Conservation (phyloP, 2,329 filamentous ascomycete genomes). For the Whalleya microplaca region DNA sequence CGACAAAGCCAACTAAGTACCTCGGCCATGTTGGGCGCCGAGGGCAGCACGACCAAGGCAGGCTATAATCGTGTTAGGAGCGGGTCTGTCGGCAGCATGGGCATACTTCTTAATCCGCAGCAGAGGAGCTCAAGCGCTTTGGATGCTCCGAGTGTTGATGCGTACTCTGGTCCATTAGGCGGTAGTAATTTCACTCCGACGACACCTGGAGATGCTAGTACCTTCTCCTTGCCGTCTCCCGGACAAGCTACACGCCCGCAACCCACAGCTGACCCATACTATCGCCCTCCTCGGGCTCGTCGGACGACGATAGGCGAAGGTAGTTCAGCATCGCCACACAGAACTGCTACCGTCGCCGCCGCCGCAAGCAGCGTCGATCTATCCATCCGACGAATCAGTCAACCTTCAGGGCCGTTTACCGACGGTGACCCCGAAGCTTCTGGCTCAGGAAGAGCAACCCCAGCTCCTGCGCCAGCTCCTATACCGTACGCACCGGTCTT, state of each 20-base stretch:
- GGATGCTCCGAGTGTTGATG: conserved; percentile 53
- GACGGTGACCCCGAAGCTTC: conserved; percentile 49
- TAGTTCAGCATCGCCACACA: conserved; percentile 40
- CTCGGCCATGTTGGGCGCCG: conserved; percentile 75
- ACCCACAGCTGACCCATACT: conserved; percentile 75
- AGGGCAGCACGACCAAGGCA: conserved; percentile 63
- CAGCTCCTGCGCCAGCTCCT: conserved; percentile 29
- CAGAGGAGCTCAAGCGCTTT: conserved; percentile 60
- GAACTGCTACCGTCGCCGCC: conserved; percentile 39
- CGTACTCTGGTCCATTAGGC: conserved; percentile 52
- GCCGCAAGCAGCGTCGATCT: conserved; percentile 45
- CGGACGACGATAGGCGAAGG: conserved; percentile 62
- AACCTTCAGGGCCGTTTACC: conserved; percentile 35
- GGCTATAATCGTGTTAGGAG: conserved; percentile 64
- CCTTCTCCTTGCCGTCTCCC: conserved; percentile 69
- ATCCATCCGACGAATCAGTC: conserved; percentile 44
- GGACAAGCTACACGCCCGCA: conserved; percentile 49
- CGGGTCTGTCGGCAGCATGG: conserved; percentile 63
- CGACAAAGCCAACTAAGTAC: conserved; percentile 83
- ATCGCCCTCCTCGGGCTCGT: conserved; percentile 78
- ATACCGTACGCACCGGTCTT: conserved; percentile 46
- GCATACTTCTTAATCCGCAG: conserved; percentile 49
- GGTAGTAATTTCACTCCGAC: conserved; percentile 71
- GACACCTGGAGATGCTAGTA: conserved; percentile 72
- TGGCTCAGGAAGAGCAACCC: conserved; percentile 47